Evolutionary conservation across 2,329 filamentous ascomycete species (phyloP).

Genomic region (Chalara sp.): DNA sequence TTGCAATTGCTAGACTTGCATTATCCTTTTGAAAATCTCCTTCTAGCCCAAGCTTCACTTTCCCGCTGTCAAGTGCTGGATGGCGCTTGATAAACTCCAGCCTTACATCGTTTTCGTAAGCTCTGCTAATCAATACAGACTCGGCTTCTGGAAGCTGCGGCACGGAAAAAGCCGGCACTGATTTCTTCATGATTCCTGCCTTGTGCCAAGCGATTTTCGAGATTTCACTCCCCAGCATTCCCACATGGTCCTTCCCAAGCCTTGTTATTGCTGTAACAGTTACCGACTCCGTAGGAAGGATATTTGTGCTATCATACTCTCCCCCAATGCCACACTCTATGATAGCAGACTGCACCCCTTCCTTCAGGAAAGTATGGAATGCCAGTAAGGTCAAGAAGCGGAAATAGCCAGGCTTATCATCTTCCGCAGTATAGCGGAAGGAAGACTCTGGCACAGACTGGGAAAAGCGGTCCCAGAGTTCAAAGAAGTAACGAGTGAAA

Average conservation of each 20-base stretch:
- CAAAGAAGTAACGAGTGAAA: conserved; percentile 60
- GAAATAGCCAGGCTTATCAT: conserved; percentile 78
- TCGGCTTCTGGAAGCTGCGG: conserved; percentile 49
- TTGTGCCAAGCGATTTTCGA: conserved; percentile 90
- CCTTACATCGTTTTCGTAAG: conserved; percentile 32
- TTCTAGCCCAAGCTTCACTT: conserved; percentile 39
- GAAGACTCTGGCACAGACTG: conserved; percentile 20
- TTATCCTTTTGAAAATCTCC: conserved; percentile 52
- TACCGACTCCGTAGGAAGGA: conserved; percentile 50
- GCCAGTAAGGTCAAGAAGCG: conserved; percentile 86
- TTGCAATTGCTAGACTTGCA: conserved; percentile 47
- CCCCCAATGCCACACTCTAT: conserved; percentile 94
- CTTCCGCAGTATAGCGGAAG: conserved; percentile 8
- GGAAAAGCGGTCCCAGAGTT: conserved; percentile 53
- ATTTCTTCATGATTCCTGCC: conserved; percentile 73
- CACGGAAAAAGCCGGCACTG: conserved; percentile 56
- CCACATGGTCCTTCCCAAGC: conserved; percentile 78
- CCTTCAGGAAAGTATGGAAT: conserved; percentile 71
- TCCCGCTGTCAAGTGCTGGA: conserved; percentile 34
- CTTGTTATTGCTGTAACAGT: conserved; percentile 69
- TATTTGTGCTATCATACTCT: conserved; percentile 88
- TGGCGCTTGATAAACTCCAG: conserved; percentile 19
- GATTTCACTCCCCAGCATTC: conserved; percentile 71
- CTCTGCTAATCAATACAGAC: conserved; percentile 51
- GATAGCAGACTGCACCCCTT: conserved; percentile 71